A percentile compares a stretch with the other conserved stretches of the same genome.
phyloP scores from a whole-genome alignment of 352 stramenopile genomes.

The Globisporangium nagaii region DNA sequence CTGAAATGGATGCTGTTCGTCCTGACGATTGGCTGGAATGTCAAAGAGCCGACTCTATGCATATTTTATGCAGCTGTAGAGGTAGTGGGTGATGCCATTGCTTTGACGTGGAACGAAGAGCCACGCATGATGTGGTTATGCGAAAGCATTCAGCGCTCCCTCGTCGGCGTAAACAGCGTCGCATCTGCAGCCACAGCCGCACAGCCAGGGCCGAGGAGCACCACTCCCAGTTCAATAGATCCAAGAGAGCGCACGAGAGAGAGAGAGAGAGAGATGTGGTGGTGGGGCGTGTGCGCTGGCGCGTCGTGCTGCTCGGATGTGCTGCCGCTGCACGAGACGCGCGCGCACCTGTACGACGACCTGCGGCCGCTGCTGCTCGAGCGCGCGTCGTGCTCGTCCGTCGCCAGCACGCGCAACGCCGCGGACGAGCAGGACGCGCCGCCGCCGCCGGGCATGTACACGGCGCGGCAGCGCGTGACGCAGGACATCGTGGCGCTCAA shows the following conservation, averaged over 20 bases:
- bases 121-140: neutral
- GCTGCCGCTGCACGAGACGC: constrained; percentile 16
- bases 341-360: constrained; percentile 39
- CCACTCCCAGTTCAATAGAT: too few species aligned
- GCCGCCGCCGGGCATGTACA: constrained; percentile 49
- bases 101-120: too few species aligned
- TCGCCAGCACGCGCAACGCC: neutral
- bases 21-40: neutral
- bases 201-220: neutral
- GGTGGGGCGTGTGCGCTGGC: constrained; percentile 52
- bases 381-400: constrained; percentile 5
- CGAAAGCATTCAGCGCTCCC: neutral
- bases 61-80: neutral
- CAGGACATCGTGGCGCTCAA: constrained; percentile 72
- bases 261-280: constrained; percentile 38
- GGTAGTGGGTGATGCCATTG: neutral
- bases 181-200: neutral
- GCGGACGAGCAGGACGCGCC: neutral
- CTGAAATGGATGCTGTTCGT: neutral
- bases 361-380: constrained; percentile 34
- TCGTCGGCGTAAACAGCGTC: constrained; percentile 1
- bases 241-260: too few species aligned
- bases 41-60: neutral
- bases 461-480: constrained; percentile 39
- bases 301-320: constrained; percentile 44